Evolutionary conservation across 2,329 filamentous ascomycete genomes (phyloP).

Genomic region (Trichoderma sp.): DNA sequence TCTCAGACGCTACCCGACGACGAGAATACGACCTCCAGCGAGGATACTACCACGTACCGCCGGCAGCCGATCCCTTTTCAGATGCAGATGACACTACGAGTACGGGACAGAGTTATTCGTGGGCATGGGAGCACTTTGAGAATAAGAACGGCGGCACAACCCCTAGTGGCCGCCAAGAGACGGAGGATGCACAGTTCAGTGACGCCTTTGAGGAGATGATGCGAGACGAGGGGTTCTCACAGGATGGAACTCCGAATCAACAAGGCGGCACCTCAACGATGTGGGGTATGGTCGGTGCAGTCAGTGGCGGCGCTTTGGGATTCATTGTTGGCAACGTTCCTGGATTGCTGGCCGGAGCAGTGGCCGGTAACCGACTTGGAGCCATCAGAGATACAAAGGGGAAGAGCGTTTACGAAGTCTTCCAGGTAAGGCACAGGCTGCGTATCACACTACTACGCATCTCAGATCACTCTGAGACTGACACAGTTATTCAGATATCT

Average conservation of each 20-base stretch:
- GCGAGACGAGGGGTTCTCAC: constrained; percentile 77
- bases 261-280: constrained; percentile 63
- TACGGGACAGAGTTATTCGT: constrained; percentile 63
- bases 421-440: constrained; percentile 48
- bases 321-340: constrained; percentile 95
- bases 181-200: constrained; percentile 80
- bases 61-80: constrained; percentile 43
- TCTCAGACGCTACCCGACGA: constrained; percentile 74
- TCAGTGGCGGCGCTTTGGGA: constrained; percentile 84
- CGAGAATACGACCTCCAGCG: constrained; percentile 77
- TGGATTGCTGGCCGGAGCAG: constrained; percentile 81
- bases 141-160: constrained; percentile 35
- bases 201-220: constrained; percentile 88
- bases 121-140: constrained; percentile 67
- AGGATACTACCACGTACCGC: constrained; percentile 31
- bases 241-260: constrained; percentile 51
- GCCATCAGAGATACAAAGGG: constrained; percentile 84
- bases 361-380: constrained; percentile 89
- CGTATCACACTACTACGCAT: background rate
- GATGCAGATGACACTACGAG: constrained; percentile 43
- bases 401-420: constrained; percentile 93
- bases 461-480: constrained; percentile 16
- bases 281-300: constrained; percentile 80
- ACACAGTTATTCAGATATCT: constrained; percentile 5
- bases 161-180: constrained; percentile 46